phyloP scores from a whole-genome alignment of 2,329 filamentous ascomycete genomes.

The Fusarium keratoplasticum region DNA sequence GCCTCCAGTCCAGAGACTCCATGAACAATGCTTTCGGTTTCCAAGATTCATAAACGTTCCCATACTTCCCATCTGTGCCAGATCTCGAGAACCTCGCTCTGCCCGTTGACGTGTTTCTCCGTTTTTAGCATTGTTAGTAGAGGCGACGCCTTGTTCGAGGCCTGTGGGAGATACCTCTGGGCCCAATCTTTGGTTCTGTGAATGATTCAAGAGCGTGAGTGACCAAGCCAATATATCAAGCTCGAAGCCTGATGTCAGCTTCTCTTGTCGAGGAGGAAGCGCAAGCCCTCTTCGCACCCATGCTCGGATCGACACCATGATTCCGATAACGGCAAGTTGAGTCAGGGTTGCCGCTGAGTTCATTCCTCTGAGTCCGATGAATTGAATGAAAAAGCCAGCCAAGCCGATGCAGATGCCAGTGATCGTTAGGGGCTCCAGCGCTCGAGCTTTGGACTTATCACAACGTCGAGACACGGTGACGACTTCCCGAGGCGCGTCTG shows the following conservation, averaged over 20 bases:
- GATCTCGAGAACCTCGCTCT: not conserved
- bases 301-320: conserved; percentile 1
- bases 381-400: not conserved
- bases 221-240: conserved; percentile 4
- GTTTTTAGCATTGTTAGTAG: too few relatives aligned
- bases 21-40: not conserved
- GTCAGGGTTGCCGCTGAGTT: conserved; percentile 5
- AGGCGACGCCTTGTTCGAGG: too few relatives aligned
- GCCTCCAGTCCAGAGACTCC: not conserved
- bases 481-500: fast-evolving
- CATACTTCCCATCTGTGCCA: not conserved
- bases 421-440: not conserved
- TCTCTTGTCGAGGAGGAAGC: fast-evolving
- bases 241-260: not conserved
- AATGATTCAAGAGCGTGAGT: not conserved
- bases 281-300: not conserved
- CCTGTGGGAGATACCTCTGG: too few relatives aligned
- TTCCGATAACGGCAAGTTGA: not conserved
- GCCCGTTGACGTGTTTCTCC: too few relatives aligned
- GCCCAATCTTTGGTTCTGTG: too few relatives aligned
- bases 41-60: not conserved
- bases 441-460: fast-evolving
- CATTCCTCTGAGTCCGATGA: conserved; percentile 14
- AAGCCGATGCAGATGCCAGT: not conserved
- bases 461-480: not conserved